phyloP scores from a whole-genome alignment of 1,284 basidiomycete genomes.

The Cutaneotrichosporon sp. region DNA sequence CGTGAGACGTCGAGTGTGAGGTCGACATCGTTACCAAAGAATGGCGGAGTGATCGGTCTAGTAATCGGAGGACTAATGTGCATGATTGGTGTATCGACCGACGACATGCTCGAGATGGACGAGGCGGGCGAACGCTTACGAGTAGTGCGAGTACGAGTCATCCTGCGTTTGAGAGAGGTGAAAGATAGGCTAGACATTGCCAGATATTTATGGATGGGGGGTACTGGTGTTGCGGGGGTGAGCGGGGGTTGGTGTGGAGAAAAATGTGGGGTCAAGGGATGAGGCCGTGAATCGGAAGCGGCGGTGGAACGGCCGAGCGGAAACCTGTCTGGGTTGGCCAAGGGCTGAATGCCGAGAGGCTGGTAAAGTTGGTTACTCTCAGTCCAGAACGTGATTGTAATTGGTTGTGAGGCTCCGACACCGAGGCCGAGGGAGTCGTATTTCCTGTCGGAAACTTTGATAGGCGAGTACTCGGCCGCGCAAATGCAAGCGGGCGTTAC shows the following conservation, averaged over 20 bases:
- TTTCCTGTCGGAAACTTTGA: neutral
- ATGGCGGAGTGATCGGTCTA: neutral
- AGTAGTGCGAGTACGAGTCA: neutral
- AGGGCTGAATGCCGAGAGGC: slow-evolving; percentile 3
- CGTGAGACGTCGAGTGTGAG: neutral
- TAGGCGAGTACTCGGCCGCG: neutral
- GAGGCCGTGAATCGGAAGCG: neutral
- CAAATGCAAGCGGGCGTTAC: neutral
- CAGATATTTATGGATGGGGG: neutral
- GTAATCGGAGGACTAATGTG: slow-evolving; percentile 7
- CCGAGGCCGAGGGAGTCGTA: slow-evolving; percentile 9
- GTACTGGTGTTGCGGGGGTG: neutral
- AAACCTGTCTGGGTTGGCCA: neutral
- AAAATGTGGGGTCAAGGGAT: neutral
- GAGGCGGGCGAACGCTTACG: neutral
- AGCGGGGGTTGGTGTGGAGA: neutral
- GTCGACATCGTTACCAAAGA: slow-evolving; percentile 4
- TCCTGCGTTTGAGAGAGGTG: slow-evolving; percentile 6
- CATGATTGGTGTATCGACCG: neutral
- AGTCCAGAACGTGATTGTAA: neutral
- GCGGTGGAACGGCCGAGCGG: too few relatives aligned
- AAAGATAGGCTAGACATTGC: slow-evolving; percentile 1
- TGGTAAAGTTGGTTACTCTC: neutral
- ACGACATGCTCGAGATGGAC: slow-evolving; percentile 6
- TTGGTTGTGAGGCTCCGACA: neutral